These are phyloP conservation scores for Ocimum tenuiflorum DNA, from an alignment of 257 asterid genomes.

Conservation along the genomic window DNA sequence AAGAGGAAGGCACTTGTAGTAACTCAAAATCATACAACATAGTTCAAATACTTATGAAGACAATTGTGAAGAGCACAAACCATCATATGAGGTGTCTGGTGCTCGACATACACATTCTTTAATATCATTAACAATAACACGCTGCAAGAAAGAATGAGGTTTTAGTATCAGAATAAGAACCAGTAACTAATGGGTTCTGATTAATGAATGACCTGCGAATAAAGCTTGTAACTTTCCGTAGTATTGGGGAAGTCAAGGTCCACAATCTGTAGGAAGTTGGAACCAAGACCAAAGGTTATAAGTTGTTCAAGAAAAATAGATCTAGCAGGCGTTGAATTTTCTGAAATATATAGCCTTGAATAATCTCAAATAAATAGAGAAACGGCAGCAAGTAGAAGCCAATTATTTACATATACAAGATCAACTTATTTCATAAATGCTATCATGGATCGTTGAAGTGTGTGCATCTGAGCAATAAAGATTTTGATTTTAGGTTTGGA, in stretches of 20 bases:
- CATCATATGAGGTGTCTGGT: conserved; percentile 99
- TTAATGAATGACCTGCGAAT: conserved; percentile 61
- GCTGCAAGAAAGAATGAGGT: conserved; percentile 43
- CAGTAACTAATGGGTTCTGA: conserved; percentile 17
- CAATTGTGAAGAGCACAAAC: conserved; percentile 38
- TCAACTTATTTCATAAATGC: conserved; percentile 4
- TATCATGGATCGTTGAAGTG: not conserved
- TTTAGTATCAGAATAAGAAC: conserved; percentile 21
- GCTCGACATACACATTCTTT: conserved; percentile 95
- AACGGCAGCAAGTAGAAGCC: not conserved
- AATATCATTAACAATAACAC: conserved; percentile 84
- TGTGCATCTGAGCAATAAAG: not conserved
- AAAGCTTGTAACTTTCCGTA: conserved; percentile 82
- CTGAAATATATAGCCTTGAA: not conserved
- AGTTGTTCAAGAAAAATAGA: conserved; percentile 4
- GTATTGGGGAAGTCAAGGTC: conserved; percentile 85
- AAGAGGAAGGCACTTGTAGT: not conserved
- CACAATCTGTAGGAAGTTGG: conserved; percentile 46
- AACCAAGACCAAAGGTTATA: conserved; percentile 1
- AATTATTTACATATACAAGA: not conserved
- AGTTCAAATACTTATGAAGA: conserved; percentile 1
- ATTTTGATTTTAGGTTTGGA: conserved; percentile 2
- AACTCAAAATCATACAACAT: not conserved
- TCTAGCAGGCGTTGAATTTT: not conserved
- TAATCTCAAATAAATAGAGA: too few relatives aligned